Evolutionary conservation across 768 basidiomycete genomes (phyloP), one percentile per base, ranked within the genome.

Genomic region (Pulveroboletus sp.): DNA sequence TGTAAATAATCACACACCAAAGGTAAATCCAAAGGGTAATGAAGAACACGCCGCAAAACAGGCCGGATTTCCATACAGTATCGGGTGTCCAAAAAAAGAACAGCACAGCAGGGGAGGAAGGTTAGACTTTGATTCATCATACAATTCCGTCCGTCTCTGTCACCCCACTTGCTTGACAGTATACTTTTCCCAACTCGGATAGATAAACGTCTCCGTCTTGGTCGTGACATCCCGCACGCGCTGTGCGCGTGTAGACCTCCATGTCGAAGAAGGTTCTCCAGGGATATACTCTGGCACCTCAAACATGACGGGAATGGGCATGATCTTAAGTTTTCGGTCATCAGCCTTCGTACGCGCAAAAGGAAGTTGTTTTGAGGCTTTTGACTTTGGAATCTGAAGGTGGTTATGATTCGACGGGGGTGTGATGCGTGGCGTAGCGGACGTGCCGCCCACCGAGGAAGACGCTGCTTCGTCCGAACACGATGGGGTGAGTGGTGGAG

Each of bases 171-270:
- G 70, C 56, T 73, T 75, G 35, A 85, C 73, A 36, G 75, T 61
- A 62, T 86, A 85, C 51, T 80, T 71, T 62, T 86, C 83, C 84
- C 84, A 86, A 46, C 73, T 78, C 27, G 84, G 82, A 61, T 78
- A 81, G 15, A 71, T 55, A 31, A 78, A 71, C 50, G 76, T 75
- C 65, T 77, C 80, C 15, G 69, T 68, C 61, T 67, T 66, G 33
- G 58, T 63, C 49, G 57, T 69, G 33, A 66, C 64, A 46, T 68
- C 67, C 55, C 55, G 58, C 43, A 64, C 28, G 43, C 21, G 54
- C 32, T 60, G 53, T 48, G 63, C 60, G 15, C 59, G 55, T 39
- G 63, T 64, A 44, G 63, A 43, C 64, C 66, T 66, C 69, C 41
- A 46, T 8, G 57, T 57, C 36, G 69, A 43, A 10, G 56, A 59